Base-by-base conservation (phyloP, 768 basidiomycete species). In the Hygrophorus pudorinus region DNA sequence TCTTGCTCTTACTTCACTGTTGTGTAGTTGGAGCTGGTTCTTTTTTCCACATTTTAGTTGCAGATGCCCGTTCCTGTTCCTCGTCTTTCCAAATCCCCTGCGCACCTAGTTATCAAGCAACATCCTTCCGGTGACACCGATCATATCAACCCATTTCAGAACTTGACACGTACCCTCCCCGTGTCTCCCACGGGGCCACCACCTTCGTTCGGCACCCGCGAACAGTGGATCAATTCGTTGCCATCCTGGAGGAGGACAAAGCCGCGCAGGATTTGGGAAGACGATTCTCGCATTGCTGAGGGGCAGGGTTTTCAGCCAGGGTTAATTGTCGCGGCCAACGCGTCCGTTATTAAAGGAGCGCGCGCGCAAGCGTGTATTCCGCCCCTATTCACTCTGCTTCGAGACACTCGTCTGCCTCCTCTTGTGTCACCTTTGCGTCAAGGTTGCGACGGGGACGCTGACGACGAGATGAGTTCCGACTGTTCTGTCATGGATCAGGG, bases 41-140 rank as follows among this genome's bases (percentile, higher is more conserved):
- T 56, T 51, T 58, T 63, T 62, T 64, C 18, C 28, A 59, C 56
- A 51, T 54, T 59, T 56, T 54, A 54, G 51, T 54, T 68, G 75
- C 82, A 78, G 73, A 89, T 89, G 86, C 86, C 86, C 68, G 86
- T 88, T 71, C 85, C 86, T 53, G 85, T 85, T 56, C 82, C 81
- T 57, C 68, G 68, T 61, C 62, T 70, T 62, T 55, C 68, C 55
- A 78, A 76, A 60, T 69, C 70, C 47, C 63, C 70, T 56, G 72
- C 77, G 45, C 82, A 85, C 56, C 71, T 76, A 41, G 75, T 84
- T 59, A 65, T 73, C 70, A 88, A 88, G 70, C 62, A 64, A 59
- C 59, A 57, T 53, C 60, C 68, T 53, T 59, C 67, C 66, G 68
- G 62, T 59, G 65, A 67, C 62, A 55, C 57, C 42, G 50, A 56